A percentile compares a stretch with the other conserved stretches of the same genome.
Conservation (phyloP, 768 basidiomycete genomes). For the Boletus rex-veris region DNA sequence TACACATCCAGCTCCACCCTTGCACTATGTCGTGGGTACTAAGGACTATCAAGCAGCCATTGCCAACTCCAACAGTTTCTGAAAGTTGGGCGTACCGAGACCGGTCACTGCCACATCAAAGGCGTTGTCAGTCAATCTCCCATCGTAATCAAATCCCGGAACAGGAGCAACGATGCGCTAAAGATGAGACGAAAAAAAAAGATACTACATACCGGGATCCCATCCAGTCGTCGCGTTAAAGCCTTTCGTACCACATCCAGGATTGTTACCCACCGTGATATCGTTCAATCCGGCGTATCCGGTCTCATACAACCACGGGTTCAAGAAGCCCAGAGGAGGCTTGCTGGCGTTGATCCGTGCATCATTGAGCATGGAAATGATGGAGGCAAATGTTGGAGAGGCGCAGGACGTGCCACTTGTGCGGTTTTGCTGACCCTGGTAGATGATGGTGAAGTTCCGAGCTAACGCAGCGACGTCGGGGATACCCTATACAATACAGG, state of each 20-base stretch:
- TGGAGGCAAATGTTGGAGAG: constrained; percentile 59
- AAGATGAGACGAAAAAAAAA: no score
- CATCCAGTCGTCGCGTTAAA: constrained; percentile 59
- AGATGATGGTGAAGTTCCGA: constrained; percentile 45
- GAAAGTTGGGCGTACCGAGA: constrained; percentile 53
- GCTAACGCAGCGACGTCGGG: constrained; percentile 69
- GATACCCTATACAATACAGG: constrained; percentile 35
- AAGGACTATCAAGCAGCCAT: constrained; percentile 7
- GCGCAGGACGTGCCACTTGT: constrained; percentile 58
- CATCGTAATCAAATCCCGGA: neutral
- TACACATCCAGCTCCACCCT: neutral
- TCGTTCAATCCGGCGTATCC: constrained; percentile 46
- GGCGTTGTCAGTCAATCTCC: neutral
- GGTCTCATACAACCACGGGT: constrained; percentile 52
- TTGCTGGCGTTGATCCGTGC: constrained; percentile 44
- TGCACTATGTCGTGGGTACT: neutral
- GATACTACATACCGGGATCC: constrained; percentile 48
- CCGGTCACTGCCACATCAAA: constrained; percentile 44
- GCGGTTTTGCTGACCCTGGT: constrained; percentile 35
- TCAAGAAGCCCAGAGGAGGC: constrained; percentile 60
- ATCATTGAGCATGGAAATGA: constrained; percentile 66
- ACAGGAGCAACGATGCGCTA: no score
- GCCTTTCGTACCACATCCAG: constrained; percentile 59
- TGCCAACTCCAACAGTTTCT: constrained; percentile 41
- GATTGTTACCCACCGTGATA: constrained; percentile 54